Percentiles rank a stretch among this genome's conserved stretches.
These are phyloP conservation scores for Ormosia semicastrata DNA, from an alignment of 306 rosid species.

Conservation along the genomic window DNA sequence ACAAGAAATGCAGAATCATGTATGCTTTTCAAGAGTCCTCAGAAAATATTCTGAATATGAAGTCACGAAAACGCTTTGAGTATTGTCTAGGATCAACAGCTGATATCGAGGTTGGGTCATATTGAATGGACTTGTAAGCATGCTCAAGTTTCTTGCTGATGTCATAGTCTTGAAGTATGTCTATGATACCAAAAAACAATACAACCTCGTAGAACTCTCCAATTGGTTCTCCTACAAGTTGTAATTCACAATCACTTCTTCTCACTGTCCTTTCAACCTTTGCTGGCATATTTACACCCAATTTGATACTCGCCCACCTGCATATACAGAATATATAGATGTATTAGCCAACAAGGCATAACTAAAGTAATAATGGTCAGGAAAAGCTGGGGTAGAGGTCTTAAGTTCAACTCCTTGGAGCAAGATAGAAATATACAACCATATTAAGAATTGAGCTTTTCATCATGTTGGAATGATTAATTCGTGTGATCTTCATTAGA, in stretches of 20 bases:
- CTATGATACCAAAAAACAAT: constrained; percentile 75
- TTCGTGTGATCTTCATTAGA: background rate
- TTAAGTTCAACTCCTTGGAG: background rate
- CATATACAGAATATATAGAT: constrained; percentile 16
- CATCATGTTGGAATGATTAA: background rate
- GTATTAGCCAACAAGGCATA: constrained; percentile 51
- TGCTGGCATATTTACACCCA: constrained; percentile 88
- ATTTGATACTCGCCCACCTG: constrained; percentile 75
- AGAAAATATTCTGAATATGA: constrained; percentile 64
- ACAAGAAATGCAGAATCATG: background rate
- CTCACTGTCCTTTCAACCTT: constrained; percentile 73
- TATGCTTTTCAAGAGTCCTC: constrained; percentile 44
- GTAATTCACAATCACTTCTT: constrained; percentile 56
- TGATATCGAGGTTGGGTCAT: constrained; percentile 79
- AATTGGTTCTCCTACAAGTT: constrained; percentile 72
- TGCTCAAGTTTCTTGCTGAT: constrained; percentile 89
- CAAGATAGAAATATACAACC: background rate
- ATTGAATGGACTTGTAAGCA: constrained; percentile 84
- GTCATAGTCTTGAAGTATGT: constrained; percentile 89
- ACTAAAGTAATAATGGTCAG: background rate
- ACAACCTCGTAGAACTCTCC: constrained; percentile 82
- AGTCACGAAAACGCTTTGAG: constrained; percentile 88
- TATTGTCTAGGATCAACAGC: constrained; percentile 93
- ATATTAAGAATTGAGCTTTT: background rate
- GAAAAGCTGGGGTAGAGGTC: too few species aligned